Base-by-base conservation (phyloP, 2,329 filamentous ascomycete genomes). In the Colletotrichum lupini region DNA sequence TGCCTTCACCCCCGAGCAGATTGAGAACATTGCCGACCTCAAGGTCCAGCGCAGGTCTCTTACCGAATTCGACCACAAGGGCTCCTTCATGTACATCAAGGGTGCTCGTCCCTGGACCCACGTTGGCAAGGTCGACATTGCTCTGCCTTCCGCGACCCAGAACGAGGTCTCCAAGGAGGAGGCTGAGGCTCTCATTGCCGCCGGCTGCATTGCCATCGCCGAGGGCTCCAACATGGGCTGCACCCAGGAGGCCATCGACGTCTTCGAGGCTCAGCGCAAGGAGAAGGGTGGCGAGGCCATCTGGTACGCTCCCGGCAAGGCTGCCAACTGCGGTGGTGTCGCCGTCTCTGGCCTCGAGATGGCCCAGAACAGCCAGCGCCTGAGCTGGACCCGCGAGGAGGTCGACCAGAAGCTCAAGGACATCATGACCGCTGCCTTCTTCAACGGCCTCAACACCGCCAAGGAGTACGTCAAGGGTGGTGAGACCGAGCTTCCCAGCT, bases 181-280 rank as follows among this genome's bases (percentile, higher is more conserved):
- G 88, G 97, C 95, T 66, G 88, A 94, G 86, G 91, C 90, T 22
- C 91, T 98, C 57, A 91, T 98, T 73, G 89, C 89, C 62, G 90
- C 89, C 73, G 96, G 96, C 77, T 90, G 89, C 81, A 91, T 92
- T 82, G 97, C 95, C 87, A 92, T 98, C 77, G 97, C 97, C 72
- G 97, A 99, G 87, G 97, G 97, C 70, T 97, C 93, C 86, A 98
- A 98, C 91, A 98, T 99, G 97, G 97, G 97, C 76, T 98, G 95
- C 89, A 98, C 95, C 42, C 95, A 97, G 85, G 95, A 94, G 77
- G 96, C 96, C 77, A 98, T 99, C 80, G 94, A 98, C 80, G 87
- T 95, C 77, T 98, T 98, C 83, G 96, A 98, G 90, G 90, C 88
- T 22, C 87, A 92, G 79, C 90, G 95, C 78, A 91, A 87, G 82